Conservation (phyloP, 768 basidiomycete genomes). For the Russula dissimulans region DNA sequence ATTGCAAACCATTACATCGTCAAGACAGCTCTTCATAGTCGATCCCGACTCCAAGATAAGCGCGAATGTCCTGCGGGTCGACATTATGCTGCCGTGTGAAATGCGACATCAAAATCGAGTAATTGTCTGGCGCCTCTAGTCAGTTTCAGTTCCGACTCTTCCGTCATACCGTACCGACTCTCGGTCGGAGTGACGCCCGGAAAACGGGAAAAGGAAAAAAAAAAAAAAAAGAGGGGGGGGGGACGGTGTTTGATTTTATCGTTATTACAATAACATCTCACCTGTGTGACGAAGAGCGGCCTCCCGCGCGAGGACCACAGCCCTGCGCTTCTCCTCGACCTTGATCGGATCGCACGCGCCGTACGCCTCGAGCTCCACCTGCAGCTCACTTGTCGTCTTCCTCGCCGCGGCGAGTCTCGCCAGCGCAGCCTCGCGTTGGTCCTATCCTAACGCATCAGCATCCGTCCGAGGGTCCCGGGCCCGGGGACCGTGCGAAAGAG, state of each 20-base stretch:
- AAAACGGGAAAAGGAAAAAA: not conserved
- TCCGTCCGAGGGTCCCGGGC: too few relatives aligned
- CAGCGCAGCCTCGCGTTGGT: constrained; percentile 44
- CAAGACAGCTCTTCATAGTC: constrained; percentile 69
- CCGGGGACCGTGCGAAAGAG: too few relatives aligned
- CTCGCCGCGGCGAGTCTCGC: constrained; percentile 39
- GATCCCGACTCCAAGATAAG: constrained; percentile 55
- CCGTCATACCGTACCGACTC: too few relatives aligned
- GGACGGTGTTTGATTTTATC: too few relatives aligned
- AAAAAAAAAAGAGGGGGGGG: too few relatives aligned
- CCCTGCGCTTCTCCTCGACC: constrained; percentile 68
- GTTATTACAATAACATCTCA: constrained; percentile 24
- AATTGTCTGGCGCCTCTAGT: constrained; percentile 46
- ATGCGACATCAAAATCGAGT: constrained; percentile 51
- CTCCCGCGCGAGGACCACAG: constrained; percentile 68
- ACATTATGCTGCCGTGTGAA: constrained; percentile 56
- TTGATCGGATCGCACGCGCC: constrained; percentile 79
- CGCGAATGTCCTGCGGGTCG: constrained; percentile 53
- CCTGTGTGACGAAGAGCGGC: constrained; percentile 86
- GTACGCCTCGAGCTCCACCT: constrained; percentile 65
- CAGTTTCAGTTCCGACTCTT: not conserved
- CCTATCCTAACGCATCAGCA: constrained; percentile 31
- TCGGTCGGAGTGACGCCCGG: not conserved
- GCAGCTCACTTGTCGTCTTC: constrained; percentile 41
- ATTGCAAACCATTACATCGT: not conserved